A percentile compares a stretch with the other conserved stretches of the same genome.
These are phyloP conservation scores for Neurospora tetraspora DNA, from an alignment of 495 filamentous ascomycete genomes.

Conservation along the genomic window DNA sequence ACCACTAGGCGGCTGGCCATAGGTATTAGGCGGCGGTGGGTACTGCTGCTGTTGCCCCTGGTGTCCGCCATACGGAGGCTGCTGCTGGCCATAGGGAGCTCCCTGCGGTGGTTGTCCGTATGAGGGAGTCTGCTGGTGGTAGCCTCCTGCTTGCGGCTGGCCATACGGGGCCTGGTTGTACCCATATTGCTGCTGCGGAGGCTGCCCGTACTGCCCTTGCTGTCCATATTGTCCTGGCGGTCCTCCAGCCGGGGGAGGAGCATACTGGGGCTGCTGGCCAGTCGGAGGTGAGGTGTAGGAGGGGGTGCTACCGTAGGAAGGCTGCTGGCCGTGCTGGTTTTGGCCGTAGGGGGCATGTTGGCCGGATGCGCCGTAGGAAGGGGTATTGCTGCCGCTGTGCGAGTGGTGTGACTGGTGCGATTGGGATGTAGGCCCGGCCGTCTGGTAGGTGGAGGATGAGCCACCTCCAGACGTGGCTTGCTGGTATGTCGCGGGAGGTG, in stretches of 20 bases:
- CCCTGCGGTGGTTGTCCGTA: constrained; percentile 6
- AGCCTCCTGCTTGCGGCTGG: constrained; percentile 12
- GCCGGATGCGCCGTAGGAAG: constrained; percentile 7
- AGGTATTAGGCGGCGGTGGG: neutral
- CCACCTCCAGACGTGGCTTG: constrained; percentile 14
- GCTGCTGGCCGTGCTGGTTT: constrained; percentile 2
- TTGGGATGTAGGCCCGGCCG: constrained; percentile 6
- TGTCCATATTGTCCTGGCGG: neutral
- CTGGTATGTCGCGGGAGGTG: constrained; percentile 41
- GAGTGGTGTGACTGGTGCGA: constrained; percentile 8
- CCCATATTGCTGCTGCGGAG: constrained; percentile 11
- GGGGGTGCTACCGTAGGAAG: constrained; percentile 1
- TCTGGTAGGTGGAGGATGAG: constrained; percentile 11
- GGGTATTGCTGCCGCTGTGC: constrained; percentile 12
- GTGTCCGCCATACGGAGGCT: constrained; percentile 7
- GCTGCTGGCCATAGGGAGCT: constrained; percentile 4
- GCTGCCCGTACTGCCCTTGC: constrained; percentile 13
- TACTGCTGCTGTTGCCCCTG: constrained; percentile 7
- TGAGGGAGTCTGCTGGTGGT: constrained; percentile 16
- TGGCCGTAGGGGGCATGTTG: constrained; percentile 14
- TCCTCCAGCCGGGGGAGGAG: constrained; percentile 2
- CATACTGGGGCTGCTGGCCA: constrained; percentile 10
- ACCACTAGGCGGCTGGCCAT: constrained; percentile 3
- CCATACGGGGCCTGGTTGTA: constrained; percentile 12
- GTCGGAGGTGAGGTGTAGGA: neutral